Conservation (phyloP, 2,329 filamentous ascomycete genomes). For the Monosporascus cannonballus region DNA sequence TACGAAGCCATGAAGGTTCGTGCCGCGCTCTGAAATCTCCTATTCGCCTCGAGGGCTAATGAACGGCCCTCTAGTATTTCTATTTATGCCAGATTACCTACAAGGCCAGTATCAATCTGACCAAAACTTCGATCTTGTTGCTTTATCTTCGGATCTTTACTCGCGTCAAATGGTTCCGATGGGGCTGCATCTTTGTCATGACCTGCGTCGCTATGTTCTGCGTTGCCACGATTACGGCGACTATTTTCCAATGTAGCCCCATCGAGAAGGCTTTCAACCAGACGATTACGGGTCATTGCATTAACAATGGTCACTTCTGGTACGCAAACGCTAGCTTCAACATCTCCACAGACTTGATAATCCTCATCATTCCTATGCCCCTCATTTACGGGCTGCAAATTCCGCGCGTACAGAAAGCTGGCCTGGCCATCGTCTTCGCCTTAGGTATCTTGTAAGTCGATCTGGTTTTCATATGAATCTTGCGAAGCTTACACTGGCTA, state of each 20-base stretch:
- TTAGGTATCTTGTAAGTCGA: conserved; percentile 34
- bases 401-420: conserved; percentile 30
- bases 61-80: conserved; percentile 16
- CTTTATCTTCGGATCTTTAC: conserved; percentile 28
- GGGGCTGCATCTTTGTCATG: conserved; percentile 19
- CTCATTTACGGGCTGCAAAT: conserved; percentile 33
- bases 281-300: conserved; percentile 22
- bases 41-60: background rate
- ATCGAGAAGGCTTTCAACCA: conserved; percentile 24
- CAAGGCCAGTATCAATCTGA: conserved; percentile 27
- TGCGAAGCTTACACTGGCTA: conserved; percentile 3
- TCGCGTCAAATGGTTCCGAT: conserved; percentile 22
- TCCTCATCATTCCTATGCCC: conserved; percentile 34
- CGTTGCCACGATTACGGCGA: conserved; percentile 19
- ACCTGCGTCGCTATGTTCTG: conserved; percentile 19
- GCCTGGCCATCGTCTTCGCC: conserved; percentile 33
- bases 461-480: background rate
- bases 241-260: conserved; percentile 27
- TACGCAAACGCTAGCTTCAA: conserved; percentile 35
- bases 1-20: conserved; percentile 21
- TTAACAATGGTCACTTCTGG: conserved; percentile 34
- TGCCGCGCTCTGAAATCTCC: background rate
- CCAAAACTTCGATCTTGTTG: conserved; percentile 26
- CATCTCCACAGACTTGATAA: conserved; percentile 34
- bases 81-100: conserved; percentile 28